Evolutionary conservation across 345 rosid species (phyloP).

Genomic region (Gossypium turneri): DNA sequence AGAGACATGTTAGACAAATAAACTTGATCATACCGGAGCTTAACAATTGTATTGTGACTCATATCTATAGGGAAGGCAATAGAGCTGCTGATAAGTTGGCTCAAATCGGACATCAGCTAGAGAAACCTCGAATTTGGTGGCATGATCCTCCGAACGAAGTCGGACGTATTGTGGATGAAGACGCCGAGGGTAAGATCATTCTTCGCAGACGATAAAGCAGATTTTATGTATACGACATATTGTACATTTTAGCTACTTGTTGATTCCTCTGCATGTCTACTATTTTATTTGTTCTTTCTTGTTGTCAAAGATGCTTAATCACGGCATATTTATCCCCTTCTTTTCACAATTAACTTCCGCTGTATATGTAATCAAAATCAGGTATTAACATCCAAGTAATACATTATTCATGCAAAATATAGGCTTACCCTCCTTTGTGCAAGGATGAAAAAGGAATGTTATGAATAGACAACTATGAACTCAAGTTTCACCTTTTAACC

Average conservation of each 20-base stretch:
- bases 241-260: neutral
- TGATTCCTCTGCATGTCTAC: neutral
- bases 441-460: neutral
- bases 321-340: neutral
- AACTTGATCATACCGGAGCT: constrained; percentile 51
- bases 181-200: constrained; percentile 60
- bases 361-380: neutral
- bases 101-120: constrained; percentile 52
- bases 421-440: neutral
- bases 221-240: neutral
- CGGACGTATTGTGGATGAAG: constrained; percentile 54
- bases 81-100: constrained; percentile 73
- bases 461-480: neutral
- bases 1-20: constrained; percentile 39
- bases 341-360: neutral
- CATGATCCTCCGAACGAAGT: constrained; percentile 54
- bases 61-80: constrained; percentile 70
- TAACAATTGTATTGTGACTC: constrained; percentile 47
- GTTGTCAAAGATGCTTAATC: neutral
- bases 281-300: neutral
- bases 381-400: neutral
- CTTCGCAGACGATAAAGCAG: constrained; percentile 36
- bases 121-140: constrained; percentile 56
- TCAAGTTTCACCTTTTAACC: neutral
- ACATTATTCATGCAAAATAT: neutral